phyloP scores from a whole-genome alignment of 345 rosid genomes.

The Pelargonium nanum region DNA sequence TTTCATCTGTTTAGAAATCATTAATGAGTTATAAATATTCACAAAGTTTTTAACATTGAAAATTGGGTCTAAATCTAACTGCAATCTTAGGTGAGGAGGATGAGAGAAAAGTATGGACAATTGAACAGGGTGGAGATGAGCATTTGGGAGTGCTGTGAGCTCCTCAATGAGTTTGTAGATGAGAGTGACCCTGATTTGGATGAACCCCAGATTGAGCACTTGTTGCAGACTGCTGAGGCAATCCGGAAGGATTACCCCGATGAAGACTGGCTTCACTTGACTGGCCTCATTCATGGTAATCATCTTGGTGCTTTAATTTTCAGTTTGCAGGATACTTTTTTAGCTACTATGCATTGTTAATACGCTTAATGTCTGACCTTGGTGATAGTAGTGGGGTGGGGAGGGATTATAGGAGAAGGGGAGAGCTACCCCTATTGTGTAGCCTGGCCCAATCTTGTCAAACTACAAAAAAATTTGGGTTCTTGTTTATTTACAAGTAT shows the following conservation, averaged over 20 bases:
- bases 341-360: no score
- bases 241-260: constrained; percentile 50
- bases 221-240: constrained; percentile 63
- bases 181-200: constrained; percentile 68
- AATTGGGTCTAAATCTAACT: not conserved
- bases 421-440: no score
- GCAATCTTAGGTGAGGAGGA: constrained; percentile 28
- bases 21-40: not conserved
- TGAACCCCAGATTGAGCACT: constrained; percentile 63
- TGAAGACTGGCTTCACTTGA: constrained; percentile 63
- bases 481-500: not conserved
- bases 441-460: no score
- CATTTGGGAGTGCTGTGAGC: constrained; percentile 64
- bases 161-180: constrained; percentile 47
- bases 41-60: not conserved
- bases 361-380: no score
- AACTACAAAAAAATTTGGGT: no score
- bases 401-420: no score
- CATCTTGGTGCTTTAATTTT: not conserved
- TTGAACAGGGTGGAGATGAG: constrained; percentile 49
- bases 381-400: no score
- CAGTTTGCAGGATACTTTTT: not conserved
- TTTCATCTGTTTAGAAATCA: not conserved
- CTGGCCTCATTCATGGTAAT: constrained; percentile 56
- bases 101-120: constrained; percentile 41